Evolutionary conservation across 1,139 yeast genomes (phyloP).

Genomic region (Nakaseomyces sp.): DNA sequence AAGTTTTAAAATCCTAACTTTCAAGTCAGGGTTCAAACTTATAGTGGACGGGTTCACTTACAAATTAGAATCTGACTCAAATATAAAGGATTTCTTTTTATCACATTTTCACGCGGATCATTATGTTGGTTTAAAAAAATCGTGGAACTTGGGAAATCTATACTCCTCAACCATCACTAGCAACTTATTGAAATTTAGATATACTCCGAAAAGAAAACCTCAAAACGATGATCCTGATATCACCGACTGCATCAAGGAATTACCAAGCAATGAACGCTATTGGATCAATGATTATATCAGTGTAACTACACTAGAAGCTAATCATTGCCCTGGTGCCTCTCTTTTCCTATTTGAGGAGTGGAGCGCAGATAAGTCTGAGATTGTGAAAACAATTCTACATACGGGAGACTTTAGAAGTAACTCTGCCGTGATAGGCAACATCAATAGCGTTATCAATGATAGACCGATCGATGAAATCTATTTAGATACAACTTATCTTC

Average conservation of each 20-base stretch:
- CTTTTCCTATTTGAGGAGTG: slow-evolving; percentile 62
- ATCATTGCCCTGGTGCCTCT: slow-evolving; percentile 94
- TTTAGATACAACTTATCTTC: slow-evolving; percentile 81
- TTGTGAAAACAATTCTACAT: slow-evolving; percentile 42
- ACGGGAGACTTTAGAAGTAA: slow-evolving; percentile 89
- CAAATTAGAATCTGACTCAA: slow-evolving; percentile 34
- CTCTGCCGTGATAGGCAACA: slow-evolving; percentile 25
- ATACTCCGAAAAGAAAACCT: slow-evolving; percentile 37
- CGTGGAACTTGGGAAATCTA: slow-evolving; percentile 61
- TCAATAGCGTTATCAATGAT: slow-evolving; percentile 21
- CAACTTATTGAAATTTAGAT: slow-evolving; percentile 44
- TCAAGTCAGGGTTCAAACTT: slow-evolving; percentile 35
- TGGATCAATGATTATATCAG: slow-evolving; percentile 41
- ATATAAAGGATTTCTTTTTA: slow-evolving; percentile 46
- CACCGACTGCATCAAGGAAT: slow-evolving; percentile 34
- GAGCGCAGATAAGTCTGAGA: slow-evolving; percentile 13
- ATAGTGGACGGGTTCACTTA: slow-evolving; percentile 67
- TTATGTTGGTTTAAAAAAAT: slow-evolving; percentile 73
- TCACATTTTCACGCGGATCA: slow-evolving; percentile 93
- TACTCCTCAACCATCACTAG: slow-evolving; percentile 69
- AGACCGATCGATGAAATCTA: slow-evolving; percentile 48
- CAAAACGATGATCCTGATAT: neutral
- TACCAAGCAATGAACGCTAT: slow-evolving; percentile 38
- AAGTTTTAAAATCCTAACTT: slow-evolving; percentile 43
- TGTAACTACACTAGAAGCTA: slow-evolving; percentile 69